phyloP scores from a whole-genome alignment of 1,139 yeast species.

The Eremothecium gossypii region DNA sequence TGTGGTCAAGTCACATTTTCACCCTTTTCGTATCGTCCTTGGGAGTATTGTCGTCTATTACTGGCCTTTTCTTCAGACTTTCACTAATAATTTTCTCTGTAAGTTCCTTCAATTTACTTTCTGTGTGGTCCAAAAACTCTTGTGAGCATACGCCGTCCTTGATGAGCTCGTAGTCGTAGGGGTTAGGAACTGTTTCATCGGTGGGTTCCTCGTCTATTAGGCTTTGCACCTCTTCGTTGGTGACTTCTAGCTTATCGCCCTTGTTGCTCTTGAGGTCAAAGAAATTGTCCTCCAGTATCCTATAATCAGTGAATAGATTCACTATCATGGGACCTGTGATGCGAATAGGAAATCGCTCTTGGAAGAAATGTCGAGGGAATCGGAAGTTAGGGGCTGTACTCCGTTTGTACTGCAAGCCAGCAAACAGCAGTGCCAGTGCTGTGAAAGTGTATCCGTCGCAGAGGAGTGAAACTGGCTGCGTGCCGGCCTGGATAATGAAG shows the following conservation, averaged over 20 bases:
- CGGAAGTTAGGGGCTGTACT: constrained; percentile 19
- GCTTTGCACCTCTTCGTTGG: constrained; percentile 17
- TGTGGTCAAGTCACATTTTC: constrained; percentile 7
- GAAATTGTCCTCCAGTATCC: constrained; percentile 27
- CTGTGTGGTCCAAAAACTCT: constrained; percentile 25
- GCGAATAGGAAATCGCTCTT: constrained; percentile 20
- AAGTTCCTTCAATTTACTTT: constrained; percentile 20
- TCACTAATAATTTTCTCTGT: constrained; percentile 17
- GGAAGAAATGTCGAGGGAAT: constrained; percentile 27
- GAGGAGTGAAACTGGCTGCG: constrained; percentile 29
- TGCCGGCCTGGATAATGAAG: constrained; percentile 30
- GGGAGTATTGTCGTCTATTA: constrained; percentile 2
- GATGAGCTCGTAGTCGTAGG: constrained; percentile 21
- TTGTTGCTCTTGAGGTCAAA: constrained; percentile 30
- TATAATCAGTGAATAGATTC: constrained; percentile 24
- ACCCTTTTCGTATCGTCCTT: constrained; percentile 10
- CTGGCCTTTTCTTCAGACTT: constrained; percentile 15
- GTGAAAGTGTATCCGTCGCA: constrained; percentile 29
- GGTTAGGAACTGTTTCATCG: constrained; percentile 8
- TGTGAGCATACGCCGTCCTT: constrained; percentile 25
- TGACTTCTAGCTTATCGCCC: constrained; percentile 24
- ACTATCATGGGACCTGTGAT: constrained; percentile 18
- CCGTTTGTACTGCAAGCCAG: constrained; percentile 27
- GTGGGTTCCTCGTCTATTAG: constrained; percentile 20
- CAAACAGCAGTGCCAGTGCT: constrained; percentile 23